Percentiles rank a stretch among this genome's conserved stretches.
Conservation (phyloP, 2,329 filamentous ascomycete species). For the Aspergillus cejpii region DNA sequence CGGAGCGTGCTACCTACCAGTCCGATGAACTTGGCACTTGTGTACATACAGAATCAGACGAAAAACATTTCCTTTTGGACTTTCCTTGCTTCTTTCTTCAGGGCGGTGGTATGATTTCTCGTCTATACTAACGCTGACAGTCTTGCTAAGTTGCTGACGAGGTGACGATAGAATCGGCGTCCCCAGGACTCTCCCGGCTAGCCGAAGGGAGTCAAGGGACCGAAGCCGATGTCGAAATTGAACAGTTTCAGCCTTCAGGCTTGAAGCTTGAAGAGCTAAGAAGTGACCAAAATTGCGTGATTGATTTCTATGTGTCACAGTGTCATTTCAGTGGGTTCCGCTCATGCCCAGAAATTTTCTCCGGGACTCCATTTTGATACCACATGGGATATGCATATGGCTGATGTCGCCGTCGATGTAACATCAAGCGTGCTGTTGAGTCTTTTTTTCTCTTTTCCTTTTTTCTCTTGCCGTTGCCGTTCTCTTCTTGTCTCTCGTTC, state of each 20-base stretch:
- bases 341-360: not conserved
- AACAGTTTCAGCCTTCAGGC: too few relatives aligned
- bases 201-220: too few relatives aligned
- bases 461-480: too few relatives aligned
- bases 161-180: too few relatives aligned
- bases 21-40: constrained; percentile 13
- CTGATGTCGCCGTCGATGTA: not conserved
- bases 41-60: constrained; percentile 23
- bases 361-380: not conserved
- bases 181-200: too few relatives aligned
- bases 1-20: constrained; percentile 13
- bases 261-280: too few relatives aligned
- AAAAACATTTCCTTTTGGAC: constrained; percentile 5
- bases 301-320: constrained; percentile 25
- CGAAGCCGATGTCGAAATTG: too few relatives aligned
- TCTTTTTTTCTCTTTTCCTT: not conserved
- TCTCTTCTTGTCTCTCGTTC: not conserved
- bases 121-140: not conserved
- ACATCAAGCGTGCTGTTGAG: not conserved
- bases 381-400: not conserved
- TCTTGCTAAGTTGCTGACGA: too few relatives aligned
- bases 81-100: too few relatives aligned
- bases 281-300: constrained; percentile 22
- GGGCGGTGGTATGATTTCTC: not conserved
- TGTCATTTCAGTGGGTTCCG: not conserved